Base-by-base conservation (phyloP, 352 stramenopile species). In the Phytophthora fragariaefolia region DNA sequence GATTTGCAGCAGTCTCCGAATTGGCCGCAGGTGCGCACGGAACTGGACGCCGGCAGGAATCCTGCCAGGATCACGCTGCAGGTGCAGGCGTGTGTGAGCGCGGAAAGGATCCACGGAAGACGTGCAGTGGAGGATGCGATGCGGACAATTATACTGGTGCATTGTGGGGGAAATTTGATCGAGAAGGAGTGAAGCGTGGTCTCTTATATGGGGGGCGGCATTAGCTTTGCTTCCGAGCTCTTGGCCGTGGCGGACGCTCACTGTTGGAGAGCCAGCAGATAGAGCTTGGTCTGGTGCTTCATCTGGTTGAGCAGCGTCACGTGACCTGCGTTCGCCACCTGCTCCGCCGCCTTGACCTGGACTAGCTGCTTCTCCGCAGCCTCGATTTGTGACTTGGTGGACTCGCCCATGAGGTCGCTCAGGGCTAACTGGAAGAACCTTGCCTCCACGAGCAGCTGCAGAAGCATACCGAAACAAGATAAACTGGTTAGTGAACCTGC, bases 221-320 rank as follows among this genome's bases (percentile, higher is more conserved):
- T n/a, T n/a, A n/a, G n/a, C n/a, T n/a, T n/a, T n/a, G n/a, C n/a
- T n/a, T n/a, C n/a, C n/a, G n/a, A n/a, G n/a, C n/a, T n/a, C n/a
- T n/a, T n/a, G n/a, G n/a, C n/a, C n/a, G n/a, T 42, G 13, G 10
- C 8, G 28, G 28, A 34, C 34, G 34, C 13, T 54, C 53, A 65
- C 28, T 67, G 73, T 59, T 76, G 69, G 79, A 91, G 74, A 48
- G 82, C 76, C 23, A 95, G 75, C 17, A 89, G 69, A 58, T 96
- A 94, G 42, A 93, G 63, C 63, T 93, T 91, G 60, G 77, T 93
- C 58, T 93, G 82, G 48, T 89, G 80, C 72, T 94, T 91, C 69
- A 94, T 77, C 73, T 94, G 82, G 43, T 78, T 82, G 28, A 91
- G 59, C 45, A 94, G 74, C 53, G 75, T 71, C 27, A 80, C 52